Evolutionary conservation across 2,329 filamentous ascomycete genomes (phyloP).

Genomic region (Aspergillus melleus): DNA sequence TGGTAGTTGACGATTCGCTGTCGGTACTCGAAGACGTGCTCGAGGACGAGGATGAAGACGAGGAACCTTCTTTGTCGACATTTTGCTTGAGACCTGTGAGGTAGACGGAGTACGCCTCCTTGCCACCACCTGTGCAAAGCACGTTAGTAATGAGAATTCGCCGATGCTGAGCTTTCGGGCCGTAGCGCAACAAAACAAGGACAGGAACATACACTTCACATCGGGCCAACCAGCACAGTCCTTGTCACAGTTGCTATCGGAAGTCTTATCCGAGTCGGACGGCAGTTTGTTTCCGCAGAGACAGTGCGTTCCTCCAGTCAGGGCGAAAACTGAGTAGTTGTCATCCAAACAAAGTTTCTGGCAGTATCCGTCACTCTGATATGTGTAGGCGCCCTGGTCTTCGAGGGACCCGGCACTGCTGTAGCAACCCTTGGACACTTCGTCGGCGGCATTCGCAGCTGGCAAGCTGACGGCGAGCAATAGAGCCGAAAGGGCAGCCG

Average conservation of each 20-base stretch:
- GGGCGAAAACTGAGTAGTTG: constrained; percentile 60
- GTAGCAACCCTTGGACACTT: constrained; percentile 52
- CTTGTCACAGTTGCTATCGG: constrained; percentile 62
- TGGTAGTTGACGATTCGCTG: constrained; percentile 37
- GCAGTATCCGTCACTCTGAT: constrained; percentile 58
- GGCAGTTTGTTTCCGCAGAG: constrained; percentile 73
- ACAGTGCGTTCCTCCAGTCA: constrained; percentile 64
- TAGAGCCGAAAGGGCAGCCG: constrained; percentile 26
- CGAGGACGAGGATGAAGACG: constrained; percentile 20
- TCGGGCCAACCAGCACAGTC: constrained; percentile 63
- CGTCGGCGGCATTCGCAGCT: constrained; percentile 20
- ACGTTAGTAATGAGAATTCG: not conserved
- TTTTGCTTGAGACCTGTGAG: constrained; percentile 51
- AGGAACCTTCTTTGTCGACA: constrained; percentile 22
- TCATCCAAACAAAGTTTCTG: constrained; percentile 50
- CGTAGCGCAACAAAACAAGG: not conserved
- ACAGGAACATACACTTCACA: constrained; percentile 62
- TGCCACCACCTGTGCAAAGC: constrained; percentile 56
- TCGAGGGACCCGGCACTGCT: constrained; percentile 47
- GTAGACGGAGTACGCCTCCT: constrained; percentile 51
- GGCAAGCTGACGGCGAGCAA: constrained; percentile 25
- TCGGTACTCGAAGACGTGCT: constrained; percentile 22
- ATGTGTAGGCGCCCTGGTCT: constrained; percentile 51
- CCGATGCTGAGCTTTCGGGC: not conserved
- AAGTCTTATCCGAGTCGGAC: constrained; percentile 53